Conservation (phyloP, 2,329 filamentous ascomycete species). For the Stylonectria norvegica region DNA sequence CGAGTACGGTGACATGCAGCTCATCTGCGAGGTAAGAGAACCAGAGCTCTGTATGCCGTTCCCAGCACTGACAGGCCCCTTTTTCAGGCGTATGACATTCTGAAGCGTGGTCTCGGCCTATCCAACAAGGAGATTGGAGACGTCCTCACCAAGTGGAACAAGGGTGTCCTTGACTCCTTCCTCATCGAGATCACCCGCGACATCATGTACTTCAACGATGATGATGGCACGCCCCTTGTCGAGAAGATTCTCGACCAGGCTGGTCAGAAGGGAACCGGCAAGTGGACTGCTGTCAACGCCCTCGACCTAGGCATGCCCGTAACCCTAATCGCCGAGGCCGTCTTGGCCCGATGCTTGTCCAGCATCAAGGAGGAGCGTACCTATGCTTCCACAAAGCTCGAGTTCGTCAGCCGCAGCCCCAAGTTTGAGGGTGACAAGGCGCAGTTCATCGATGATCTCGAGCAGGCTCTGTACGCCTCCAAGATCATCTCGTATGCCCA, state of each 20-base stretch:
- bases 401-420: constrained; percentile 69
- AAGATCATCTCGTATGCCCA: constrained; percentile 99
- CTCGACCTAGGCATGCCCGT: constrained; percentile 98
- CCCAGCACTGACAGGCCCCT: constrained; percentile 17
- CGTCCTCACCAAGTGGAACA: constrained; percentile 95
- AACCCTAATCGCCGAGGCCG: constrained; percentile 94
- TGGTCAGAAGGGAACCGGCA: constrained; percentile 98
- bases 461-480: constrained; percentile 97
- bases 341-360: constrained; percentile 91
- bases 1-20: constrained; percentile 99
- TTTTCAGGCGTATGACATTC: constrained; percentile 90
- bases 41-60: background rate
- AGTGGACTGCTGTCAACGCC: constrained; percentile 99
- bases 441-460: constrained; percentile 92
- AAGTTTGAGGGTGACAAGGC: constrained; percentile 85
- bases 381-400: constrained; percentile 74
- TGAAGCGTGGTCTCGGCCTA: constrained; percentile 95
- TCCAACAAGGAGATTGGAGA: constrained; percentile 93
- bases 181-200: constrained; percentile 98
- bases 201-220: constrained; percentile 97
- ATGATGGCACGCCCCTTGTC: constrained; percentile 83
- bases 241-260: constrained; percentile 99
- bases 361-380: constrained; percentile 90
- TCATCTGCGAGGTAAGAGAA: constrained; percentile 86
- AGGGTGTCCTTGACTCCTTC: constrained; percentile 97